phyloP scores from a whole-genome alignment of 306 rosid species.

The Corylus heterophylla region DNA sequence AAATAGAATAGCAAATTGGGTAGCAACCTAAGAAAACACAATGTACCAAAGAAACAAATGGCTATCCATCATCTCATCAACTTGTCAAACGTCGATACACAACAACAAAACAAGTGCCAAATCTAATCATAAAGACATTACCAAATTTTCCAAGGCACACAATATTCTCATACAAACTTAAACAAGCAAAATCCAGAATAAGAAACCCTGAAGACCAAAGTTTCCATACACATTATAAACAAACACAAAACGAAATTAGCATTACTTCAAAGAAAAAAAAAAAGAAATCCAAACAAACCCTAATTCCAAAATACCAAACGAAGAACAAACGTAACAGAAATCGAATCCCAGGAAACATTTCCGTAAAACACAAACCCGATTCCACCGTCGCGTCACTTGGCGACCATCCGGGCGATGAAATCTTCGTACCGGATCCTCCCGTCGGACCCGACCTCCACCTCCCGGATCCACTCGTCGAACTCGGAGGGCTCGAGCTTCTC shows the following conservation, averaged over 20 bases:
- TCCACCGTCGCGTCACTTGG: slow-evolving; percentile 58
- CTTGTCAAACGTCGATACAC: neutral
- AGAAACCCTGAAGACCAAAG: slow-evolving; percentile 7
- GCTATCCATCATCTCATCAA: neutral
- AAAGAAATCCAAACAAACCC: slow-evolving; percentile 34
- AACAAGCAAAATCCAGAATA: slow-evolving; percentile 15
- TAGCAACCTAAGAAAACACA: neutral
- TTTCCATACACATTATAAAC: slow-evolving; percentile 34
- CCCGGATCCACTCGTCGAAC: slow-evolving; percentile 98
- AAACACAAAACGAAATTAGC: slow-evolving; percentile 25
- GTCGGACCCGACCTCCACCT: slow-evolving; percentile 85
- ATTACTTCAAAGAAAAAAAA: slow-evolving; percentile 28
- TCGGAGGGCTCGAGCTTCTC: slow-evolving; percentile 96
- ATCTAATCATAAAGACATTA: neutral
- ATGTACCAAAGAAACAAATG: neutral
- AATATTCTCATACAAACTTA: neutral
- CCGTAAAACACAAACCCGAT: slow-evolving; percentile 23
- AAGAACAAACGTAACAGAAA: slow-evolving; percentile 28
- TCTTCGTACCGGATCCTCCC: slow-evolving; percentile 97
- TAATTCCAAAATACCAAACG: slow-evolving; percentile 20
- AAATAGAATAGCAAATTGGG: no score
- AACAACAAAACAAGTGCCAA: neutral
- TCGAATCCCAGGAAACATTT: slow-evolving; percentile 23
- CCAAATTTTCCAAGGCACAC: neutral
- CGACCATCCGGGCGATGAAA: slow-evolving; percentile 95